phyloP scores from a whole-genome alignment of 1,139 yeast species.

The Magnusiomyces paraingens region DNA sequence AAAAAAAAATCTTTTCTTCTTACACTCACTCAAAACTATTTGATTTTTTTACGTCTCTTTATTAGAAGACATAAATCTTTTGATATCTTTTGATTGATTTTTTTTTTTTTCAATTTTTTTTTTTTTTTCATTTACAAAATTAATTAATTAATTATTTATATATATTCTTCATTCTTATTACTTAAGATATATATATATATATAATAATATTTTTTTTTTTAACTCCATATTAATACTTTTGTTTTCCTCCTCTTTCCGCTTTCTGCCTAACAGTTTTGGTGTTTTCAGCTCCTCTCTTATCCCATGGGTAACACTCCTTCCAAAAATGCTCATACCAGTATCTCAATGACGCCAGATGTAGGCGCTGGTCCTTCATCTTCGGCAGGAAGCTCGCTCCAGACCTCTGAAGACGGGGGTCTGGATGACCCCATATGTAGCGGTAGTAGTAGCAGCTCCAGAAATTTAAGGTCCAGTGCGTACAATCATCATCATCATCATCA shows the following conservation, averaged over 20 bases:
- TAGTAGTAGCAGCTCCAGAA: slow-evolving; percentile 18
- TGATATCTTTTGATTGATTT: neutral
- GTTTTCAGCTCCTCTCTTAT: slow-evolving; percentile 2
- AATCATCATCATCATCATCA: slow-evolving; percentile 2
- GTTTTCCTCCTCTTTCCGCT: neutral
- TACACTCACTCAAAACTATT: no score
- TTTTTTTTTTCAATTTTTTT: neutral
- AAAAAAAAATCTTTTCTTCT: no score
- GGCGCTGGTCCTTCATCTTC: slow-evolving; percentile 18
- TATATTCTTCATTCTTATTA: neutral
- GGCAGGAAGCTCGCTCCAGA: slow-evolving; percentile 2
- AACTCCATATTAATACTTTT: neutral
- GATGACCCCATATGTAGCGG: slow-evolving; percentile 27
- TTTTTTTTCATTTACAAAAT: neutral
- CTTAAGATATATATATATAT: no score
- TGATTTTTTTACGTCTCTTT: no score
- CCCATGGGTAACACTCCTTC: slow-evolving; percentile 32
- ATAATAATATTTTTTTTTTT: neutral
- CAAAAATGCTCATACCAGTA: slow-evolving; percentile 26
- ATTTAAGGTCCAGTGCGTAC: neutral
- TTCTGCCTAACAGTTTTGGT: neutral
- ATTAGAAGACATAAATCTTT: no score
- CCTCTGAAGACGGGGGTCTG: slow-evolving; percentile 22
- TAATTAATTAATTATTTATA: no score
- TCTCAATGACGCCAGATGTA: slow-evolving; percentile 22